phyloP scores from a whole-genome alignment of 495 filamentous ascomycete species.

The Hamigera avellanea region DNA sequence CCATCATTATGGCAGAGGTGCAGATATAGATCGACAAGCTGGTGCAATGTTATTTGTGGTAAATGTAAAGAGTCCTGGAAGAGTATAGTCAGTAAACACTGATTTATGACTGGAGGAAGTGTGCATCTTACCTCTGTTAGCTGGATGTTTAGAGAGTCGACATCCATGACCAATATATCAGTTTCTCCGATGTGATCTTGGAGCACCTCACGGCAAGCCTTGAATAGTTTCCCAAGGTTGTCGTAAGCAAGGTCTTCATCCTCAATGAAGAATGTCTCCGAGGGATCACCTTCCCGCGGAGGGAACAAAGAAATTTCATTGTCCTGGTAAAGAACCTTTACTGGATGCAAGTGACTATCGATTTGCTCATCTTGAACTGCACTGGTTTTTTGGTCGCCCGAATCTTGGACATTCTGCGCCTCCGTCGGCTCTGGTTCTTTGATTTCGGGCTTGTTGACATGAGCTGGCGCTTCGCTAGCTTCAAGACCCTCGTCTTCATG shows the following conservation, averaged over 20 bases:
- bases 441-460: slow-evolving; percentile 1
- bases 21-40: slow-evolving; percentile 47
- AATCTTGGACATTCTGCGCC: slow-evolving; percentile 2
- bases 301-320: slow-evolving; percentile 63
- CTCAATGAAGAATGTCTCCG: slow-evolving; percentile 62
- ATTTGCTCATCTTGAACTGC: slow-evolving; percentile 5
- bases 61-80: slow-evolving; percentile 34
- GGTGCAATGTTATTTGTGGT: slow-evolving; percentile 35
- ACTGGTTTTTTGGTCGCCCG: slow-evolving; percentile 2
- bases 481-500: slow-evolving; percentile 5
- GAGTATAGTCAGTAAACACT: slow-evolving; percentile 17
- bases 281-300: slow-evolving; percentile 47
- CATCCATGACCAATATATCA: slow-evolving; percentile 57
- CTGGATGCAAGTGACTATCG: slow-evolving; percentile 27
- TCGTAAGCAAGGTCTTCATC: slow-evolving; percentile 49
- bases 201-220: slow-evolving; percentile 54
- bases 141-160: slow-evolving; percentile 57
- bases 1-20: slow-evolving; percentile 50
- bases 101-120: background rate
- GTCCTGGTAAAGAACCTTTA: slow-evolving; percentile 54
- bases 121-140: slow-evolving; percentile 56
- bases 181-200: slow-evolving; percentile 50
- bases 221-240: slow-evolving; percentile 48
- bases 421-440: slow-evolving; percentile 5
- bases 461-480: slow-evolving; percentile 1